Evolutionary conservation across 78 protist genomes (phyloP).

Genomic region (Guillardia theta): DNA sequence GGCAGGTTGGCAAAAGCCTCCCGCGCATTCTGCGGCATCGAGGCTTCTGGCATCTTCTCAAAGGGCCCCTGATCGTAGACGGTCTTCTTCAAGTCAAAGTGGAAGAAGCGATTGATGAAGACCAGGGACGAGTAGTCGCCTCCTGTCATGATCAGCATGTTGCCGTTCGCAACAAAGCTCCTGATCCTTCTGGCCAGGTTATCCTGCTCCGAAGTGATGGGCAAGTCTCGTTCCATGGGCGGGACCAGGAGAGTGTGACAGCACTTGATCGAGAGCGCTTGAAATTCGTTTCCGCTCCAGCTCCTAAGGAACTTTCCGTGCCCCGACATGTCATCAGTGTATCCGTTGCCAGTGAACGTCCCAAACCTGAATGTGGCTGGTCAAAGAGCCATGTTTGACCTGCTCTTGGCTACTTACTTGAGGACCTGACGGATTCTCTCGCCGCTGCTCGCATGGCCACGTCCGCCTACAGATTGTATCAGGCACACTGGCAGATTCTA

Average conservation of each 20-base stretch:
- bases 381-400: too few species aligned
- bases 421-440: not conserved
- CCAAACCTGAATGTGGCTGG: not conserved
- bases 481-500: not conserved
- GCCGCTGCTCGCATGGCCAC: not conserved
- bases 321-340: not conserved
- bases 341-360: not conserved
- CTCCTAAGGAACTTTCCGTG: not conserved
- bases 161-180: constrained; percentile 18
- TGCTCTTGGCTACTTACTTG: not conserved
- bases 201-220: constrained; percentile 7
- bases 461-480: not conserved
- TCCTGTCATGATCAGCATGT: not conserved
- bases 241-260: not conserved
- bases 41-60: not conserved
- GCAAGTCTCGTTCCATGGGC: not conserved
- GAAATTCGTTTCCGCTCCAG: not conserved
- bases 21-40: not conserved
- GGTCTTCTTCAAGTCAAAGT: not conserved
- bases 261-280: not conserved
- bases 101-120: constrained; percentile 31
- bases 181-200: not conserved
- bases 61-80: constrained; percentile 11
- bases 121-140: constrained; percentile 38
- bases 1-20: not conserved